Conservation (phyloP, 208 protist genomes). For the Leishmania arabica region DNA sequence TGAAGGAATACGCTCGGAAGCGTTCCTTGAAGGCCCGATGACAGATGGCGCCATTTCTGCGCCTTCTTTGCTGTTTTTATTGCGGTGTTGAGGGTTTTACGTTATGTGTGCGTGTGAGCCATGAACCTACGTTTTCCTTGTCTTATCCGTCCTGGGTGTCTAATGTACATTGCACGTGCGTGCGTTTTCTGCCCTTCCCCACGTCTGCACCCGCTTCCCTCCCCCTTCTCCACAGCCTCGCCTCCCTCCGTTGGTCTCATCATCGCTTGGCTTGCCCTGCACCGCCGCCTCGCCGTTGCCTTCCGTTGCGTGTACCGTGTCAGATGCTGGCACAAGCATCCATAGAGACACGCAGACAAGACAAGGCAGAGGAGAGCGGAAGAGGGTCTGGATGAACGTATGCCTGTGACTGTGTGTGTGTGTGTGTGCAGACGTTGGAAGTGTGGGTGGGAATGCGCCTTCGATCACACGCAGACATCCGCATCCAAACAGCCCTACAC, state of each 20-base stretch:
- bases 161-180: too few relatives aligned
- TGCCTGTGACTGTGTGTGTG: not conserved
- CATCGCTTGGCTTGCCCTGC: not conserved
- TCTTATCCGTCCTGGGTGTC: too few relatives aligned
- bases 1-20: too few relatives aligned
- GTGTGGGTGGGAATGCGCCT: not conserved
- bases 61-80: too few relatives aligned
- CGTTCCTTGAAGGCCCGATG: too few relatives aligned
- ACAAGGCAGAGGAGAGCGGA: not conserved
- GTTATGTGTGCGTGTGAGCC: too few relatives aligned
- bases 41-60: too few relatives aligned
- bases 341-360: not conserved
- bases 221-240: not conserved
- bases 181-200: not conserved
- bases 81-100: too few relatives aligned
- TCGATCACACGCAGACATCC: not conserved
- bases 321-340: not conserved
- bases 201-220: not conserved
- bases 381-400: not conserved
- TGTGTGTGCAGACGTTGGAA: not conserved
- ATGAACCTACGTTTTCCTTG: too few relatives aligned
- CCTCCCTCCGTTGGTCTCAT: not conserved
- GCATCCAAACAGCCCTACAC: not conserved
- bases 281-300: not conserved
- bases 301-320: not conserved